A percentile compares a stretch with the other conserved stretches of the same genome.
Evolutionary conservation across 139 green algal species (phyloP).

Genomic region (Tetraselmis chui): DNA sequence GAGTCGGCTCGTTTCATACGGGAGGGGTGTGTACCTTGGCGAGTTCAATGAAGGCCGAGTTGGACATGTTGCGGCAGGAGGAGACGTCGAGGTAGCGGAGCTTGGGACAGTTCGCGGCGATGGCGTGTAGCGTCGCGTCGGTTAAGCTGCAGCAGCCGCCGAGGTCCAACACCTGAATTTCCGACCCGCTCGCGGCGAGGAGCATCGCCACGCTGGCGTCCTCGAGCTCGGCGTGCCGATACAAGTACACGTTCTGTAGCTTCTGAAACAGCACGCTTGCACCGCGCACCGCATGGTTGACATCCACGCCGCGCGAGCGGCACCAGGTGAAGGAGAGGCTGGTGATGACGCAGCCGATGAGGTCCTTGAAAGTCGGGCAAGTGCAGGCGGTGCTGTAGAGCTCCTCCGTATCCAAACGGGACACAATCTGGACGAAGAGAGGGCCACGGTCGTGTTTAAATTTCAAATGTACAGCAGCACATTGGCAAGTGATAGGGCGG

Average conservation of each 20-base stretch:
- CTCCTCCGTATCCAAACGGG: not conserved
- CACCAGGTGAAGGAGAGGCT: not conserved
- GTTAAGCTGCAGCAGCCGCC: constrained; percentile 19
- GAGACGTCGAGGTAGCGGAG: not conserved
- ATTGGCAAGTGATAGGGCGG: no score
- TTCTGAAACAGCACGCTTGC: not conserved
- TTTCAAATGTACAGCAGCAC: no score
- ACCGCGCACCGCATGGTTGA: not conserved
- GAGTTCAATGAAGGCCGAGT: constrained; percentile 11
- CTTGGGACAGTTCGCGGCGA: not conserved
- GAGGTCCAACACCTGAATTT: constrained; percentile 18
- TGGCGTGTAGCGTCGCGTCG: not conserved
- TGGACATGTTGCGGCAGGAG: not conserved
- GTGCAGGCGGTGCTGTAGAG: not conserved
- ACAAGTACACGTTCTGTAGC: not conserved
- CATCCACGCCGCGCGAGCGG: not conserved
- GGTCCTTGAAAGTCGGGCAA: not conserved
- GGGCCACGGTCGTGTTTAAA: no score
- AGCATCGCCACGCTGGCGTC: not conserved
- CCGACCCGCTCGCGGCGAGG: not conserved
- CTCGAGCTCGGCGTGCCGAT: not conserved
- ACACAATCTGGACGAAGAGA: no score
- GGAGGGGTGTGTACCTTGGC: no score
- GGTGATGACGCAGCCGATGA: not conserved
- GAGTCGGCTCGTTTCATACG: no score